These are phyloP conservation scores for Torrubiella hemipterigena DNA, from an alignment of 2,329 filamentous ascomycete species.

Conservation along the genomic window DNA sequence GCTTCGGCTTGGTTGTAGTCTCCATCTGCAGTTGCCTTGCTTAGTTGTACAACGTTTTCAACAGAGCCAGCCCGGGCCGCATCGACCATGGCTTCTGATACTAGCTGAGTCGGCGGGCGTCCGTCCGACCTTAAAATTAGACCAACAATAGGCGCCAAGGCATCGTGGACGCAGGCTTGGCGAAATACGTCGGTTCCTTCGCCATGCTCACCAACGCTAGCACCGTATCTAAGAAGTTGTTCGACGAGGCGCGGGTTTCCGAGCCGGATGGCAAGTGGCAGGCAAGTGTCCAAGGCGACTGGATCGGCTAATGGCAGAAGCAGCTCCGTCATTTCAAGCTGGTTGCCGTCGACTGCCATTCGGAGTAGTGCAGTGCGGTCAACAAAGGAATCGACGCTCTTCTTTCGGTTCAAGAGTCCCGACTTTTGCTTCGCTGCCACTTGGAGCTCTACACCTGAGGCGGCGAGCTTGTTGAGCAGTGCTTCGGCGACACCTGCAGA, in stretches of 20 bases:
- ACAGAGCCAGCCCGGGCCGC: slow-evolving; percentile 36
- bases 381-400: slow-evolving; percentile 33
- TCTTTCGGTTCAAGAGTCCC: slow-evolving; percentile 33
- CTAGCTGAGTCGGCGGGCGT: slow-evolving; percentile 25
- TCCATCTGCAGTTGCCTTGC: slow-evolving; percentile 39
- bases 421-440: slow-evolving; percentile 34
- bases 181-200: slow-evolving; percentile 43
- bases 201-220: slow-evolving; percentile 30
- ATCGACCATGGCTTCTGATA: slow-evolving; percentile 40
- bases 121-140: slow-evolving; percentile 38
- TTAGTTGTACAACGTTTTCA: slow-evolving; percentile 36
- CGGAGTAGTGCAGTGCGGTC: slow-evolving; percentile 39
- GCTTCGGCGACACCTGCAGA: slow-evolving; percentile 44
- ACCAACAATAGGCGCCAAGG: slow-evolving; percentile 31
- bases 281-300: slow-evolving; percentile 33
- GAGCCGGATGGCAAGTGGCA: slow-evolving; percentile 35
- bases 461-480: slow-evolving; percentile 35
- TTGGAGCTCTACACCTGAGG: slow-evolving; percentile 38
- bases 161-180: slow-evolving; percentile 33
- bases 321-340: slow-evolving; percentile 40
- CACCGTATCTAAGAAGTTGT: slow-evolving; percentile 38
- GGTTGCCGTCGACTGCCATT: slow-evolving; percentile 35
- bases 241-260: slow-evolving; percentile 30
- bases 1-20: slow-evolving; percentile 39
- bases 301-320: slow-evolving; percentile 41